Evolutionary conservation across 2,329 filamentous ascomycete species (phyloP).

Genomic region (Ophiocordyceps camponoti-leonardi): DNA sequence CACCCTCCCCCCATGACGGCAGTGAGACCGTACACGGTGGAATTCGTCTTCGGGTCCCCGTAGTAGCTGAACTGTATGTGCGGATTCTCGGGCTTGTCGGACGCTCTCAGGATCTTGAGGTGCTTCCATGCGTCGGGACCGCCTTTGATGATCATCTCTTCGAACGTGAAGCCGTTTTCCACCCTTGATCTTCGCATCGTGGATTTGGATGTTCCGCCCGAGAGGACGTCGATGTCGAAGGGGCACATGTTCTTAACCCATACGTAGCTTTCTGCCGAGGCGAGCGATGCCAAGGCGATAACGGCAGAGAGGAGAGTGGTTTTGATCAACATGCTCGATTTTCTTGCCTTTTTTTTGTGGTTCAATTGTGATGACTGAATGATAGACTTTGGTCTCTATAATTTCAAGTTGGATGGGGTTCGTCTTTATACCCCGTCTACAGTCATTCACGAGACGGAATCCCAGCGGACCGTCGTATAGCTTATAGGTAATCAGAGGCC

Average conservation of each 20-base stretch:
- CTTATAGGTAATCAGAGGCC: too few relatives aligned
- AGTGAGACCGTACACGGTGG: not conserved
- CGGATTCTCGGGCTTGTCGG: not conserved
- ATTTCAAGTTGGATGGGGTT: too few relatives aligned
- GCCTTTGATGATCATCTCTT: not conserved
- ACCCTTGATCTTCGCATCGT: not conserved
- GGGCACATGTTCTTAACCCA: not conserved
- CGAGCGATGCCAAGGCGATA: not conserved
- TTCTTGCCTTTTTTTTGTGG: too few relatives aligned
- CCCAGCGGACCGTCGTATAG: too few relatives aligned
- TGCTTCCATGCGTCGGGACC: not conserved
- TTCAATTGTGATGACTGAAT: too few relatives aligned
- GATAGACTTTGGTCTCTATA: too few relatives aligned
- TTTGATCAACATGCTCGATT: not conserved
- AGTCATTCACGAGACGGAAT: too few relatives aligned
- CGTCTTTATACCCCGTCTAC: too few relatives aligned
- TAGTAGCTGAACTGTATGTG: not conserved
- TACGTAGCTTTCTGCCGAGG: not conserved
- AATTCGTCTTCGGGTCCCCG: not conserved
- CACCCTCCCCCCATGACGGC: not conserved
- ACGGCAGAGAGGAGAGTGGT: not conserved
- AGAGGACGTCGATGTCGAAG: not conserved
- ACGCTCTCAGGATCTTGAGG: not conserved
- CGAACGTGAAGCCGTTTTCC: not conserved
- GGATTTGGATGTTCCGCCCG: not conserved